Evolutionary conservation across 139 green algal genomes (phyloP), one percentile per base, ranked within the genome.

Genomic region (Edaphochlamys debaryana): DNA sequence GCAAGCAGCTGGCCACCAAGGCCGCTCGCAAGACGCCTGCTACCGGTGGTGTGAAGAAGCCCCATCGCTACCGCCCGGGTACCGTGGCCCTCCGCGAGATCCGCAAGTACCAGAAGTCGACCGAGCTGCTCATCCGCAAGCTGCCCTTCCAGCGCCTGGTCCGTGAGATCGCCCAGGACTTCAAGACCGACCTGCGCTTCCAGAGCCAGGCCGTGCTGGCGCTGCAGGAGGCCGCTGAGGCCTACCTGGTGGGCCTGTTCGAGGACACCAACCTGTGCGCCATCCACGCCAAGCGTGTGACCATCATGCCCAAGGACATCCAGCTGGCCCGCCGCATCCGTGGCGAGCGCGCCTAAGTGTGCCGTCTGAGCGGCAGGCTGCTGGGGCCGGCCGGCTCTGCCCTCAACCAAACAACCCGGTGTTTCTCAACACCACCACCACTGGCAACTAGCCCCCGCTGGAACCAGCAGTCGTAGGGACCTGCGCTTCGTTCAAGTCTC

Each of bases 111-210:
- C 95, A 98, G 94, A 98, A 97, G 93, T 95, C 91, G 83, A 98
- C 95, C 0, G 94, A 98, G 89, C 91, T 96, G 87, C 94, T 98
- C 30, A 98, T 98, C 91, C 92, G 96, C 88, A 98, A 98, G 94
- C 92, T 98, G 85, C 96, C 96, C 70, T 98, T 98, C 91, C 96
- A 98, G 93, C 92, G 95, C 70, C 91, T 99, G 79, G 96, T 99
- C 23, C 93, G 97, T 63, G 96, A 99, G 92, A 99, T 99, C 76
- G 96, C 96, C 41, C 96, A 99, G 94, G 97, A 99, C 93, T 99
- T 98, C 96, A 99, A 99, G 95, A 98, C 96, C 67, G 97, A 99
- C 94, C 93, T 98, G 89, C 93, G 97, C 84, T 99, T 99, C 94
- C 96, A 99, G 94, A 91, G 85, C 84, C 94, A 90, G 48, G 97